Evolutionary conservation across 768 basidiomycete genomes (phyloP).

Genomic region (Trichaptum fuscoviolaceum): DNA sequence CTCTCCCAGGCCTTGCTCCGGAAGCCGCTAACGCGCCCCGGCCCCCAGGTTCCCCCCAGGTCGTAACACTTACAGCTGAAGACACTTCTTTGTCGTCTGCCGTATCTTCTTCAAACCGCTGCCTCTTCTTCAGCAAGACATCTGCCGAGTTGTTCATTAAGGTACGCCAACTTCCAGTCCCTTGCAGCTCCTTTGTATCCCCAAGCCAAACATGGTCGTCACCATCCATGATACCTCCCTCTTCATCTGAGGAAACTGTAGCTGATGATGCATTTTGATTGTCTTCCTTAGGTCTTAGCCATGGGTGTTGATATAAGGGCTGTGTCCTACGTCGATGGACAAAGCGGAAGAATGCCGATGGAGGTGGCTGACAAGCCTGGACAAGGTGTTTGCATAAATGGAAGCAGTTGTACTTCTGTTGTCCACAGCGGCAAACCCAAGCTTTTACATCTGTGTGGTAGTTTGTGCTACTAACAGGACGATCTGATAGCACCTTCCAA

Average conservation of each 20-base stretch:
- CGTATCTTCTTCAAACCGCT: constrained; percentile 5
- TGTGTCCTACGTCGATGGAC: constrained; percentile 16
- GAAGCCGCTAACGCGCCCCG: too few species aligned
- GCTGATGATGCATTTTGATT: not conserved
- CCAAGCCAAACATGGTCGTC: constrained; percentile 21
- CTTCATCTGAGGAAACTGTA: not conserved
- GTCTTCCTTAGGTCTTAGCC: not conserved
- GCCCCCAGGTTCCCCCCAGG: too few species aligned
- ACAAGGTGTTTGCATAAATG: constrained; percentile 32
- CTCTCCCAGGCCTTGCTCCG: too few species aligned
- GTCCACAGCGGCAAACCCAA: constrained; percentile 28
- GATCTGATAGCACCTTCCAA: constrained; percentile 16
- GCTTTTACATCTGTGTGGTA: constrained; percentile 17
- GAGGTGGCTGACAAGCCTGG: constrained; percentile 19
- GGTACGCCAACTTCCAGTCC: constrained; percentile 10
- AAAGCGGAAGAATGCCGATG: constrained; percentile 17
- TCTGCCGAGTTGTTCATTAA: constrained; percentile 3
- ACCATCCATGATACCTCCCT: constrained; percentile 19
- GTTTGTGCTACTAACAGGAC: constrained; percentile 11
- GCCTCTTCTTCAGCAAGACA: constrained; percentile 7
- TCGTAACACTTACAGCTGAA: too few species aligned
- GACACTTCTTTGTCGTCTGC: too few species aligned
- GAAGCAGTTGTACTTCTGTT: constrained; percentile 22
- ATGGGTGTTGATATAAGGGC: constrained; percentile 23
- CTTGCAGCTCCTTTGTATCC: constrained; percentile 9